Evolutionary conservation across 2,329 filamentous ascomycete genomes (phyloP).

Genomic region (Thelonectria rubi): DNA sequence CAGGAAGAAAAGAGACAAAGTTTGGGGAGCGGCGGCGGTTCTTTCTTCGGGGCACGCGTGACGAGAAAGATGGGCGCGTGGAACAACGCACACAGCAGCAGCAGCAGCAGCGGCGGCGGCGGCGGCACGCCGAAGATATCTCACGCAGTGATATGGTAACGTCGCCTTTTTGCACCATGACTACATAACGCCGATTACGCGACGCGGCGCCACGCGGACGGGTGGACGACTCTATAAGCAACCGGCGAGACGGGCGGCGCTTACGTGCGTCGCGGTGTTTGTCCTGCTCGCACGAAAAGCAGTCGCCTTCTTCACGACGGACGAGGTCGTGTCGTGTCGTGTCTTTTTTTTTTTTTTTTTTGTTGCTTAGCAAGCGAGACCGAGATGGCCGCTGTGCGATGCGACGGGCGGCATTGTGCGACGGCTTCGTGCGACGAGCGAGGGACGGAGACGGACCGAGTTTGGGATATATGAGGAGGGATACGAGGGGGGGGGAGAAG

Average conservation of each 20-base stretch:
- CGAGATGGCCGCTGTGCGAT: background rate
- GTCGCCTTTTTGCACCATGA: background rate
- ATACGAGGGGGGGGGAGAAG: background rate
- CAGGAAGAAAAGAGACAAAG: background rate
- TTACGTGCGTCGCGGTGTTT: background rate
- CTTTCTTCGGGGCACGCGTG: background rate
- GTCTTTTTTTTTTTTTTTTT: no score
- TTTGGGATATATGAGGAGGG: conserved; percentile 6
- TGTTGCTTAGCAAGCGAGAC: background rate
- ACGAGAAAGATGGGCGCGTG: background rate
- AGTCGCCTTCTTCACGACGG: no score
- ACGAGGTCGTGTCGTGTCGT: background rate
- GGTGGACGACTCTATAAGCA: background rate
- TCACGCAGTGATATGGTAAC: background rate
- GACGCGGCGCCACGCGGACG: background rate
- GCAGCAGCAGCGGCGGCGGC: no score
- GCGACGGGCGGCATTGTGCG: background rate
- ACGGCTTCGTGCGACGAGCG: background rate
- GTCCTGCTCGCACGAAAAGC: background rate
- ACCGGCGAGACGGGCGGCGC: background rate
- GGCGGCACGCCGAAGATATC: background rate
- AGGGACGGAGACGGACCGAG: background rate
- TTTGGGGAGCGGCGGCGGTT: background rate
- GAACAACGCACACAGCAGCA: background rate
- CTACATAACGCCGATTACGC: background rate